These are phyloP conservation scores for baker's yeast (Saccharomyces cerevisiae) DNA, from an alignment of 805 yeast genomes.

Conservation along the genomic window DNA sequence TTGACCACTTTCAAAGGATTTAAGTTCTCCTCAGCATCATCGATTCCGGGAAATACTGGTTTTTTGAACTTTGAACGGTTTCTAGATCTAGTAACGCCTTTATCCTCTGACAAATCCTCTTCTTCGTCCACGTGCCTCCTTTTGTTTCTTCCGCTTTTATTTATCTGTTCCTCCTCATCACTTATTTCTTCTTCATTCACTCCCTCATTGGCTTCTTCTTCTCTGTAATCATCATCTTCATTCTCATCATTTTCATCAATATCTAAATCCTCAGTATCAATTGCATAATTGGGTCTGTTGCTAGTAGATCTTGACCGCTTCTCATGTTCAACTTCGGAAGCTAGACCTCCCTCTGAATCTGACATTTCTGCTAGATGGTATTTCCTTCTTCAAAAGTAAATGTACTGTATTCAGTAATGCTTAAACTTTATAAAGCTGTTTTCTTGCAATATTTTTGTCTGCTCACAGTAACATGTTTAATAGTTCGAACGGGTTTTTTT, in stretches of 20 bases:
- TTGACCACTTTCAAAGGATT: conserved; percentile 52
- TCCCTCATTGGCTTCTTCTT: conserved; percentile 8
- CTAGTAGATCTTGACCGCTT: conserved; percentile 18
- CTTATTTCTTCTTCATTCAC: conserved; percentile 10
- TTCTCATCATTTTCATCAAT: conserved; percentile 29
- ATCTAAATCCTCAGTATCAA: conserved; percentile 27
- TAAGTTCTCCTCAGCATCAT: conserved; percentile 54
- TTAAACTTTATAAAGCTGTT: neutral
- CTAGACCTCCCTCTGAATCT: neutral
- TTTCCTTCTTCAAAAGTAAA: neutral
- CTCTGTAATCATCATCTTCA: conserved; percentile 21
- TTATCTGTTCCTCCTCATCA: conserved; percentile 7
- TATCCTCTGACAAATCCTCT: conserved; percentile 21
- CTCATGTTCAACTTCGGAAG: neutral
- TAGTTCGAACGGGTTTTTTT: neutral
- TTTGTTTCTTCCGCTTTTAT: neutral
- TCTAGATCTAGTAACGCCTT: conserved; percentile 17
- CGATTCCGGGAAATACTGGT: conserved; percentile 5
- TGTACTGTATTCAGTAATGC: neutral
- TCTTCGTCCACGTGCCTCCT: conserved; percentile 5
- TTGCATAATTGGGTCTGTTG: conserved; percentile 19
- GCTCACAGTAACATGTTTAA: neutral
- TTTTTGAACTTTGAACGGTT: conserved; percentile 5
- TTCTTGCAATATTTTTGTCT: neutral
- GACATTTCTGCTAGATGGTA: neutral